phyloP scores from a whole-genome alignment of 805 yeast genomes.

The Geotrichum ghanense region DNA sequence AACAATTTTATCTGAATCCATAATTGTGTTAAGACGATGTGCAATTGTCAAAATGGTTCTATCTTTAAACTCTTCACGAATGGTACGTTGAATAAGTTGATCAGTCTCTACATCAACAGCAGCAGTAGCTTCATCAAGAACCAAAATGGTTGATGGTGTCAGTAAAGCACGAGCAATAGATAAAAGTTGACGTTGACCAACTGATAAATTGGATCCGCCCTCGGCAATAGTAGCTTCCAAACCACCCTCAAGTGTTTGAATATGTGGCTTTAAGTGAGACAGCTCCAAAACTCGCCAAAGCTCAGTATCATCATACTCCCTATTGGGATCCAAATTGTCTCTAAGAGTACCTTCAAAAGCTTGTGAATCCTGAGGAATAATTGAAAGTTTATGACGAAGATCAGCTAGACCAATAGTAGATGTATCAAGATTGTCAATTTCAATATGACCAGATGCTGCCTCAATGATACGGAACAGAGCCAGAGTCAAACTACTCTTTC shows the following conservation, averaged over 20 bases:
- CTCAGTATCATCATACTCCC: slow-evolving; percentile 54
- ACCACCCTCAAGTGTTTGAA: slow-evolving; percentile 34
- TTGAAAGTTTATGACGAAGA: slow-evolving; percentile 63
- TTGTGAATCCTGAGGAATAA: slow-evolving; percentile 92
- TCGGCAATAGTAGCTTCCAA: slow-evolving; percentile 51
- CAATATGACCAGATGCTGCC: slow-evolving; percentile 55
- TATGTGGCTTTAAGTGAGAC: slow-evolving; percentile 63
- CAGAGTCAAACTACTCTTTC: slow-evolving; percentile 75
- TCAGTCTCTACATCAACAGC: slow-evolving; percentile 87
- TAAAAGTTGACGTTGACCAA: slow-evolving; percentile 79
- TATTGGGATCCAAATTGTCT: slow-evolving; percentile 78
- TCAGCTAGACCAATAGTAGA: slow-evolving; percentile 63
- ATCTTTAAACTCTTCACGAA: slow-evolving; percentile 56
- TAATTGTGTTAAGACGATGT: slow-evolving; percentile 74
- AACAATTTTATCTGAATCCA: slow-evolving; percentile 73
- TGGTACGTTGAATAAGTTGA: slow-evolving; percentile 65
- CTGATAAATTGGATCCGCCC: slow-evolving; percentile 77
- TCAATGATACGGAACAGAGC: slow-evolving; percentile 83
- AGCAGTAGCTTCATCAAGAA: slow-evolving; percentile 83
- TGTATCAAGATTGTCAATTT: slow-evolving; percentile 61
- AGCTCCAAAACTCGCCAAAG: slow-evolving; percentile 75
- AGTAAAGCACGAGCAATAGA: slow-evolving; percentile 79
- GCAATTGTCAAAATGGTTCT: slow-evolving; percentile 84
- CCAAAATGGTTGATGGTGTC: slow-evolving; percentile 60
- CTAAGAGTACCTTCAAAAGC: slow-evolving; percentile 80